Conservation (phyloP, 1,139 yeast species). For the Torulaspora pretoriensis region DNA sequence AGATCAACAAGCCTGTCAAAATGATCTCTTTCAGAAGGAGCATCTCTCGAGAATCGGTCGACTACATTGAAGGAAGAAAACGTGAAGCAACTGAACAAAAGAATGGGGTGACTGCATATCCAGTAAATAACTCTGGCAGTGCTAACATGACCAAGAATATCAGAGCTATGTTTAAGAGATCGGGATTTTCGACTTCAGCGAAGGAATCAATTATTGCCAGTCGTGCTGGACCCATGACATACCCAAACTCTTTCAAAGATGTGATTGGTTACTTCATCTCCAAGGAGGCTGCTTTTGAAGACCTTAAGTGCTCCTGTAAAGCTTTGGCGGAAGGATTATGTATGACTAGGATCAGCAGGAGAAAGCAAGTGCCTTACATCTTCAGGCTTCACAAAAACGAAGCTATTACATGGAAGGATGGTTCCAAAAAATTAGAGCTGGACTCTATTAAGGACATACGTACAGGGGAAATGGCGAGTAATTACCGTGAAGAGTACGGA, state of each 20-base stretch:
- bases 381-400: constrained; percentile 26
- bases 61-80: not conserved
- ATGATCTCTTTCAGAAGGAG: constrained; percentile 3
- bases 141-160: constrained; percentile 12
- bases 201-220: constrained; percentile 8
- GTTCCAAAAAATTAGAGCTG: constrained; percentile 43
- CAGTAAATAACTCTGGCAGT: not conserved
- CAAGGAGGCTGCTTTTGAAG: constrained; percentile 7
- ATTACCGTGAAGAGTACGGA: constrained; percentile 79
- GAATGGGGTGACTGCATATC: not conserved
- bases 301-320: constrained; percentile 6
- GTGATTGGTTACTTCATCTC: constrained; percentile 12
- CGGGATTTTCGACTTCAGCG: constrained; percentile 15
- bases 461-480: constrained; percentile 65
- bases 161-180: constrained; percentile 14
- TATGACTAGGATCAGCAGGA: constrained; percentile 32
- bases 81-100: not conserved
- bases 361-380: constrained; percentile 24
- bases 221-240: constrained; percentile 27
- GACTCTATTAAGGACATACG: constrained; percentile 71
- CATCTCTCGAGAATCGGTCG: not conserved
- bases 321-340: constrained; percentile 21
- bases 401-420: constrained; percentile 31
- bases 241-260: constrained; percentile 21
- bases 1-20: not conserved